Base-by-base conservation (phyloP, 164 flowering plant genomes). In the Saururus chinensis region DNA sequence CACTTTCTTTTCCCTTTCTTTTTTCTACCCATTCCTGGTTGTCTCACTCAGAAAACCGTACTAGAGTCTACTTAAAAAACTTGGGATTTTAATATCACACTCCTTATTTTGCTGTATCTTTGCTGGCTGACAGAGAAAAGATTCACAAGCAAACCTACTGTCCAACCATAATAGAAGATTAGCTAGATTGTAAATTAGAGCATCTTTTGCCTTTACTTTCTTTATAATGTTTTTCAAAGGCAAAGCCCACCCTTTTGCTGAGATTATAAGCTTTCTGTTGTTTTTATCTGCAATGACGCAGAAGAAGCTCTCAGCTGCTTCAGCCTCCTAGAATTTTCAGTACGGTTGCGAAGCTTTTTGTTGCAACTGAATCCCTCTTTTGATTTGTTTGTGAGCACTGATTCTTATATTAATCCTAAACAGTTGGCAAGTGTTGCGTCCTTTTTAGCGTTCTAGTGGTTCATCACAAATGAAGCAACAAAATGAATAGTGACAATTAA, bases 321-420 rank as follows among this genome's bases (percentile, higher is more conserved):
- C 59, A 23, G 59, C 59, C 30, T 56, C 59, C 30, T 14, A 60
- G 51, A 22, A 60, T 60, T 60, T 60, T 58, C 62, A 41, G 62
- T 58, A 58, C 48, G 45, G 17, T 22, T 60, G 52, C 4, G 25
- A 60, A 60, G 62, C 62, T 60, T 60, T 60, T 40, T 40, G 58
- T 40, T 42, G 62, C 51, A 17, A 19, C 51, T 42, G 14, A 21
- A 22, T 60, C 26, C 19, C 49, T 17, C 26, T 42, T 60, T 42
- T 19, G 45, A 30, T 60, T 22, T 16, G 17, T 41, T 59, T 25
- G n/a, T 37, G 51, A 56, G 59, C 59, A 21, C 14, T 23, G 30
- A 21, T 22, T 25, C 59, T 25, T 22, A 24, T 56, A 21, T 56
- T 2, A 30, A 30, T 30, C 37, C 6, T 22, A 21, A 9, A 5